Evolutionary conservation across 2,329 filamentous ascomycete species (phyloP).

Genomic region (Tympanopsis confertula): DNA sequence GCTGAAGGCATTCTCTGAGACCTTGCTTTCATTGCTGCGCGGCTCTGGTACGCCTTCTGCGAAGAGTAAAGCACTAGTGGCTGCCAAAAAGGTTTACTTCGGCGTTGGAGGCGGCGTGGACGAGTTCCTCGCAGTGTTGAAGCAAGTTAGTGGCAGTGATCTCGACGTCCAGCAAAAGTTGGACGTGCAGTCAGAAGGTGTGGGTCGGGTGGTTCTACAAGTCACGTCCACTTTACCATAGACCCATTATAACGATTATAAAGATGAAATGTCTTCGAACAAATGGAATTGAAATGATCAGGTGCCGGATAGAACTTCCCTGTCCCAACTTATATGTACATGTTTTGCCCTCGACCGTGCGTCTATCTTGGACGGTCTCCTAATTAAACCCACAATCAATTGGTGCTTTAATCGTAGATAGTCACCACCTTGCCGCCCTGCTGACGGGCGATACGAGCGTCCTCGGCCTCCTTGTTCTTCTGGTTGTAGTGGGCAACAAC

Average conservation of each 20-base stretch:
- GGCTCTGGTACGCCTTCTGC: conserved; percentile 2
- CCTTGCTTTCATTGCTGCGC: conserved; percentile 34
- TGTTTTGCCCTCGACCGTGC: too few relatives aligned
- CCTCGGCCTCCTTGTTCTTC: not conserved
- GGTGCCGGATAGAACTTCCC: too few relatives aligned
- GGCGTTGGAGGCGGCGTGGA: conserved; percentile 55
- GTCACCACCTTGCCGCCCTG: conserved; percentile 27
- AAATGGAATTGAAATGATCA: too few relatives aligned
- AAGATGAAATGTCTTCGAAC: too few relatives aligned
- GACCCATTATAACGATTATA: conserved; percentile 7
- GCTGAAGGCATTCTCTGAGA: conserved; percentile 39
- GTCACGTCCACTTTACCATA: conserved; percentile 9
- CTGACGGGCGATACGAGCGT: conserved; percentile 14
- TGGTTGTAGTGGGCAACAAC: conserved; percentile 1
- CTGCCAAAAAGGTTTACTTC: conserved; percentile 56
- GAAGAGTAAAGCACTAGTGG: conserved; percentile 37
- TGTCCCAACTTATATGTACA: too few relatives aligned
- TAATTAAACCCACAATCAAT: too few relatives aligned
- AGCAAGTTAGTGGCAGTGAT: conserved; percentile 8
- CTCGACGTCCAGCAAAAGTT: conserved; percentile 6
- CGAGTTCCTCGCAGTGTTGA: conserved; percentile 27
- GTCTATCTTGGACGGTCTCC: too few relatives aligned
- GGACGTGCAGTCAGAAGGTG: conserved; percentile 25
- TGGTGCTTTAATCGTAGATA: conserved; percentile 27
- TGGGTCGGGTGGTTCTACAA: conserved; percentile 28